Percentiles rank a stretch among this genome's conserved stretches.
These are phyloP conservation scores for Echria macrotheca DNA, from an alignment of 495 filamentous ascomycete species.

Conservation along the genomic window DNA sequence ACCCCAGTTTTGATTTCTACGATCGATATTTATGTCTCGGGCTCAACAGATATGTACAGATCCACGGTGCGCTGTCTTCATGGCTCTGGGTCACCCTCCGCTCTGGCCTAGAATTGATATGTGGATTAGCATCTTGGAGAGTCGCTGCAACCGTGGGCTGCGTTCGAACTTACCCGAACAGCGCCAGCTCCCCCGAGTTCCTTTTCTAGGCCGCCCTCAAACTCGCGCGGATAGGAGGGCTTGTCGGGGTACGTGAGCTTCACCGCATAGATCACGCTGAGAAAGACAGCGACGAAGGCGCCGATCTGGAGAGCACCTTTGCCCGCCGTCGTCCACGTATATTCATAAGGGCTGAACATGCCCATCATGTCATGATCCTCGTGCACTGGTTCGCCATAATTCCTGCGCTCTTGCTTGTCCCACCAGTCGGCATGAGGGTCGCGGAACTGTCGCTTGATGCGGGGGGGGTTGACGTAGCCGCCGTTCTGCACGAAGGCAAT, in stretches of 20 bases:
- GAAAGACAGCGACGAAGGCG: slow-evolving; percentile 62
- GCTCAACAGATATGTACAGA: slow-evolving; percentile 21
- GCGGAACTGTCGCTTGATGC: slow-evolving; percentile 76
- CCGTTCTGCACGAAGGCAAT: slow-evolving; percentile 71
- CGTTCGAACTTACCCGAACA: slow-evolving; percentile 41
- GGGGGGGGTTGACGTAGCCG: slow-evolving; percentile 83
- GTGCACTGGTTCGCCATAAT: slow-evolving; percentile 92
- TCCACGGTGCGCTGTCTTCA: too few relatives aligned
- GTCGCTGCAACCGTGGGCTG: too few relatives aligned
- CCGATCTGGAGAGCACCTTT: slow-evolving; percentile 71
- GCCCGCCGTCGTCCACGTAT: slow-evolving; percentile 71
- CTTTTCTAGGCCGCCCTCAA: slow-evolving; percentile 73
- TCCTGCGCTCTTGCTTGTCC: slow-evolving; percentile 94
- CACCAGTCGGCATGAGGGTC: slow-evolving; percentile 95
- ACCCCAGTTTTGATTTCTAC: too few relatives aligned
- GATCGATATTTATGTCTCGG: too few relatives aligned
- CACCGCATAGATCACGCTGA: slow-evolving; percentile 66
- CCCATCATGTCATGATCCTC: slow-evolving; percentile 96
- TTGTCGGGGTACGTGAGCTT: slow-evolving; percentile 80
- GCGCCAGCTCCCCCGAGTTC: slow-evolving; percentile 72
- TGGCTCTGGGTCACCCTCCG: slow-evolving; percentile 38
- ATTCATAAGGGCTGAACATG: slow-evolving; percentile 83
- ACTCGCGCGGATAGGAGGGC: slow-evolving; percentile 69
- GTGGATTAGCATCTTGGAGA: too few relatives aligned
- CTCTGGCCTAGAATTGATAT: slow-evolving; percentile 36